Base-by-base conservation (phyloP, 441 rosid genomes). In the Populus hybrid region DNA sequence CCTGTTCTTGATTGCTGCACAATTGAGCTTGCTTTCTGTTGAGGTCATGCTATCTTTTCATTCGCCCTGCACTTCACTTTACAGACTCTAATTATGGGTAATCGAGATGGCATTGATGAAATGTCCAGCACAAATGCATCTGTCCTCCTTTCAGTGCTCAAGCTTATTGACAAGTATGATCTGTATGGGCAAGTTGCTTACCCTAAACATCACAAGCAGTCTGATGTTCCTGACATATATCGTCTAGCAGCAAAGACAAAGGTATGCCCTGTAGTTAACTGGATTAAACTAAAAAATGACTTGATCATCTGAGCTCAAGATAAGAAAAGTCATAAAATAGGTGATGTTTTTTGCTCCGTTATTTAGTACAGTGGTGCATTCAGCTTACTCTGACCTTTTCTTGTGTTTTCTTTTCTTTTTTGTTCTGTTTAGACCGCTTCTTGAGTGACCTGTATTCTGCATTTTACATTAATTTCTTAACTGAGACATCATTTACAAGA, bases 161-260 rank as follows among this genome's bases (percentile, higher is more conserved):
- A 94, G 88, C 88, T 94, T 69, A 91, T 94, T 68, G 98, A 96
- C 82, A 96, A 91, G 79, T 90, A 93, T 86, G 98, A 96, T 85
- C 85, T 94, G 1, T 96, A 96, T 83, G 99, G 99, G 75, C 97
- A 90, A 86, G 99, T 94, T 70, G 98, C 98, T 72, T 90, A 91
- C 81, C 99, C 99, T 73, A 96, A 96, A 81, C 99, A 96, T 85
- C 98, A 94, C 88, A 93, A 91, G 85, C 99, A 96, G 84, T 85
- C 89, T 80, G 99, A 94, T 65, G 99, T 95, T 74, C 97, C 95
- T 30, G 93, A 92, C 46, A 95, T 95, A 74, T 95, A 95, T 85
- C 92, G 92, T 69, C 87, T 96, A 35, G 98, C 96, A 18, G 98
- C 99, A 79, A 96, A 90, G 83, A 94, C 98, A 50, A 94, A 94